These are phyloP conservation scores for Scedosporium boydii DNA, from an alignment of 2,329 filamentous ascomycete genomes.

Conservation along the genomic window DNA sequence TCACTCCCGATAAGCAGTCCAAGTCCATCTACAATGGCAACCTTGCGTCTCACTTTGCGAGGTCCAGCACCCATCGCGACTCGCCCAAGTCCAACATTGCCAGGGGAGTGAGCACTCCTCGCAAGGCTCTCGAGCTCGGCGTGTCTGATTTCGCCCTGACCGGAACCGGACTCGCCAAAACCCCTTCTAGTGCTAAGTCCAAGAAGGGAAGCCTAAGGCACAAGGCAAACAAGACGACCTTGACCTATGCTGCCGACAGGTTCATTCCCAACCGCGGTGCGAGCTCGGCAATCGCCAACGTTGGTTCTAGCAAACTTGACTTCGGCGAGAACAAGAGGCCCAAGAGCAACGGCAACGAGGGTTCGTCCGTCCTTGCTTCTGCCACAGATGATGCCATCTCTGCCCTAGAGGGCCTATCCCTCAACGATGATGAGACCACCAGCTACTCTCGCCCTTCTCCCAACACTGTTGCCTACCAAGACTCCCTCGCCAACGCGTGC, in stretches of 20 bases:
- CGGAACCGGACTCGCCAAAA: constrained; percentile 63
- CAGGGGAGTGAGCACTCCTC: constrained; percentile 62
- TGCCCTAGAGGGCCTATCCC: constrained; percentile 68
- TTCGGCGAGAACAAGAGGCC: constrained; percentile 58
- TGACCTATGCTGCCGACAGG: constrained; percentile 75
- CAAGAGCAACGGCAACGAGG: constrained; percentile 61
- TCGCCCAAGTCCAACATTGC: constrained; percentile 97
- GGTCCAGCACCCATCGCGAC: constrained; percentile 61
- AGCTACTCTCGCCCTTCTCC: constrained; percentile 72
- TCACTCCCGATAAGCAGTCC: constrained; percentile 58
- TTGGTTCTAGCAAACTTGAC: constrained; percentile 76
- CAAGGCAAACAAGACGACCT: constrained; percentile 65
- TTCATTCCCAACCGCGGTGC: constrained; percentile 93
- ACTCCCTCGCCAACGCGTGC: constrained; percentile 81
- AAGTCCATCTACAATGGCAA: constrained; percentile 77
- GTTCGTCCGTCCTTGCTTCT: constrained; percentile 66
- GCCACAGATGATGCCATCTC: constrained; percentile 72
- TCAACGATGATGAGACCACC: constrained; percentile 60
- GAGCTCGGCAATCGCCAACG: constrained; percentile 78
- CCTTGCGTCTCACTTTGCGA: constrained; percentile 68
- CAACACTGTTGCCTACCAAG: constrained; percentile 83
- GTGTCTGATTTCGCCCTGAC: constrained; percentile 88
- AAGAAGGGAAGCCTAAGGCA: constrained; percentile 44
- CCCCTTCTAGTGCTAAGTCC: constrained; percentile 46
- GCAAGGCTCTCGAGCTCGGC: constrained; percentile 75